Base-by-base conservation (phyloP, 2,329 filamentous ascomycete species). In the Scytalidium lignicola region DNA sequence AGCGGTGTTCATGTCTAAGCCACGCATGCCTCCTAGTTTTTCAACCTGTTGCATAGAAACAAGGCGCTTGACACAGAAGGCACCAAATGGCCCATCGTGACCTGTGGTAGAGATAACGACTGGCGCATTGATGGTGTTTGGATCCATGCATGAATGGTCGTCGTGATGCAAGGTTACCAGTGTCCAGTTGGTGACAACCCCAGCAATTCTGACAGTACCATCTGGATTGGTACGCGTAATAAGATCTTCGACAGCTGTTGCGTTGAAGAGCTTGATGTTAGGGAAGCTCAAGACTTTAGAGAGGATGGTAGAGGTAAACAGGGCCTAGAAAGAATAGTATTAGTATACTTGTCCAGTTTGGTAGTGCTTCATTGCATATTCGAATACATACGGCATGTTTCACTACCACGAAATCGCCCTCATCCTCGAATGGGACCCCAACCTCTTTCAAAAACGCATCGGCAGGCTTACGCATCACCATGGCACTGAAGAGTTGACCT, bases 201-300 rank as follows among this genome's bases (percentile, higher is more conserved):
- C 90, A 8, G 89, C 87, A 57, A 96, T 84, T 55, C 87, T 83
- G 41, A 95, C 70, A 2, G 71, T 70, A 2, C 69, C 65, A 47
- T 67, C 72, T 18, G 74, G 72, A 43, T 71, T 68, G 12, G 80
- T 80, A 41, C 90, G 87, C 18, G 90, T 96, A 70, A 96, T 92
- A 55, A 96, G 75, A 63, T 96, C 90, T 72, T 96, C 91, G 41
- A 96, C 90, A 18, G 86, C 79, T 29, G 91, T 96, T 32, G 90
- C 90, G 67, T 96, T 96, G 82, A 96, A 96, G 54, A 96, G 83
- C 80, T 96, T 96, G 64, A 96, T 81, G 70, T 96, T 96, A 55
- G 88, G 87, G 74, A 95, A 88, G 51, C 79, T 71, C 46, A 96
- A 75, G 9, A 96, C 90, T 70, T 86, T 86, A 65, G 85, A 86